phyloP scores from a whole-genome alignment of 1,139 yeast species.

The Hansenula sp. region DNA sequence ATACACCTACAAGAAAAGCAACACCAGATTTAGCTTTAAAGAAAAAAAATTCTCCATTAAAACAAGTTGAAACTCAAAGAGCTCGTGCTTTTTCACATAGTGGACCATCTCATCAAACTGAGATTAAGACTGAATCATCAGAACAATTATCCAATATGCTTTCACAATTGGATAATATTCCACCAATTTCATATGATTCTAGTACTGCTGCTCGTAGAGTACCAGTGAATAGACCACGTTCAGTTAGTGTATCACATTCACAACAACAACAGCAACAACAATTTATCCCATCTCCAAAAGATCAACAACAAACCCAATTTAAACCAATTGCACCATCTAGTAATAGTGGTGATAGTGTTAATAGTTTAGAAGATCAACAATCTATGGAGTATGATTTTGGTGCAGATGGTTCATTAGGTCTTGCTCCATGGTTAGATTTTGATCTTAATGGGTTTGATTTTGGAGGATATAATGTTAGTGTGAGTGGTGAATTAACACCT shows the following conservation, averaged over 20 bases:
- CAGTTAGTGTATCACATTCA: constrained; percentile 3
- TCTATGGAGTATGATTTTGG: constrained; percentile 47
- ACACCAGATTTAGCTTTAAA: neutral
- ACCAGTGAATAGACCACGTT: constrained; percentile 4
- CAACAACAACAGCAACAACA: neutral
- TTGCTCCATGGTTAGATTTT: constrained; percentile 48
- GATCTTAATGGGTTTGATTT: constrained; percentile 16
- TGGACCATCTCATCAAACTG: neutral
- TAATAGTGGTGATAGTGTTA: constrained; percentile 1
- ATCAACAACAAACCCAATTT: constrained; percentile 3
- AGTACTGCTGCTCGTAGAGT: constrained; percentile 3
- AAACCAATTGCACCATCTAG: constrained; percentile 2
- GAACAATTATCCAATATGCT: constrained; percentile 22
- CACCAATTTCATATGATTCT: constrained; percentile 15
- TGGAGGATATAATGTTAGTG: constrained; percentile 8
- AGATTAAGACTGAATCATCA: neutral
- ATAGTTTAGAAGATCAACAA: constrained; percentile 3
- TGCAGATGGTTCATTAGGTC: constrained; percentile 60
- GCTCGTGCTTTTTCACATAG: constrained; percentile 1
- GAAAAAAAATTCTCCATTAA: neutral
- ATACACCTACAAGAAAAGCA: neutral
- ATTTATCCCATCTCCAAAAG: constrained; percentile 7
- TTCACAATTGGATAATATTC: constrained; percentile 19
- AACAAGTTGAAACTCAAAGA: neutral
- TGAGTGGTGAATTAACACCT: constrained; percentile 7